A percentile compares a stretch with the other conserved stretches of the same genome.
Evolutionary conservation across 306 rosid species (phyloP).

Genomic region (Notholithocarpus densiflorus): DNA sequence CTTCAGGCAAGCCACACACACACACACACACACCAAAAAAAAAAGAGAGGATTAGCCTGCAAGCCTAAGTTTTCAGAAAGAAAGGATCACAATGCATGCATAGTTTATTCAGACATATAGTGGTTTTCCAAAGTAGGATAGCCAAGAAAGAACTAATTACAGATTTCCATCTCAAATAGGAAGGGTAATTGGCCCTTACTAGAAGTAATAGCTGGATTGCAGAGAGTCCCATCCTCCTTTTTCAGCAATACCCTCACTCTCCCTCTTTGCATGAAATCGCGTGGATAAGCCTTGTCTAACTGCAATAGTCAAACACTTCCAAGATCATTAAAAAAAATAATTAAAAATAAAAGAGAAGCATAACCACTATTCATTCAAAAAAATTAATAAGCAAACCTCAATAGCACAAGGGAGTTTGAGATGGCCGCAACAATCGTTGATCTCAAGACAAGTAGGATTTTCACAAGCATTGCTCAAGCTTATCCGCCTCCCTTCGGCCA

Average conservation of each 20-base stretch:
- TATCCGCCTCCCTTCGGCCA: slow-evolving; percentile 87
- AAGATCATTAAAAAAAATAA: not conserved
- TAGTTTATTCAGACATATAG: not conserved
- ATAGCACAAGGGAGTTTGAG: slow-evolving; percentile 68
- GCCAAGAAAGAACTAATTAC: not conserved
- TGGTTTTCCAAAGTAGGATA: not conserved
- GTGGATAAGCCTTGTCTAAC: slow-evolving; percentile 87
- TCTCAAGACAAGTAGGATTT: slow-evolving; percentile 81
- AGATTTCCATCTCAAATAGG: not conserved
- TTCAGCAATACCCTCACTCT: slow-evolving; percentile 78
- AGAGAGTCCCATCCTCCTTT: slow-evolving; percentile 72
- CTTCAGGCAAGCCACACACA: not conserved
- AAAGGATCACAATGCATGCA: not conserved
- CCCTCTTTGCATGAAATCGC: slow-evolving; percentile 89
- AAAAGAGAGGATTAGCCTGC: not conserved
- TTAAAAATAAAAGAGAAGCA: not conserved
- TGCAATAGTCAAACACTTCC: slow-evolving; percentile 22
- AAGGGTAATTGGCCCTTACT: slow-evolving; percentile 38
- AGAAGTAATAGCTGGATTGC: slow-evolving; percentile 59
- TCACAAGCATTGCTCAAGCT: slow-evolving; percentile 63
- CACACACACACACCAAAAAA: not conserved
- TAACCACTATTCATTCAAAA: not conserved
- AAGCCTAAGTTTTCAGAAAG: not conserved
- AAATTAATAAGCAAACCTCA: slow-evolving; percentile 47
- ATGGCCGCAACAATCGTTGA: slow-evolving; percentile 77